Percentiles rank a stretch among this genome's conserved stretches.
These are phyloP conservation scores for Aurantiochytrium sp. DNA, from an alignment of 108 stramenopile genomes.

Conservation along the genomic window DNA sequence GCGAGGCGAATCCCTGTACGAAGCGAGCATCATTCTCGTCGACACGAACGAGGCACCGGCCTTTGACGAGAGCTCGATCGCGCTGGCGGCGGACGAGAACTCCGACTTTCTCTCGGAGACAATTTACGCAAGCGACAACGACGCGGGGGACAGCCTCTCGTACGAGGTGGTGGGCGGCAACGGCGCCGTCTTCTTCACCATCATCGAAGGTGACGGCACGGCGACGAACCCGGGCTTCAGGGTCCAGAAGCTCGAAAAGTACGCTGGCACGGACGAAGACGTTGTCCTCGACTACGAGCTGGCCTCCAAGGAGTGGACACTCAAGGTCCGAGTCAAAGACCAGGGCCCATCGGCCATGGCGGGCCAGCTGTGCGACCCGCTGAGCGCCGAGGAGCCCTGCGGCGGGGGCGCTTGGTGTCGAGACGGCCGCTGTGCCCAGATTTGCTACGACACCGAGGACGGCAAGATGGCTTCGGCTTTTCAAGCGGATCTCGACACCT, in stretches of 20 bases:
- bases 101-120: neutral
- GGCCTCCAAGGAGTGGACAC: conserved; percentile 14
- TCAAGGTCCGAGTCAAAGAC: neutral
- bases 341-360: neutral
- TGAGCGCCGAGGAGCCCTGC: neutral
- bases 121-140: neutral
- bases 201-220: neutral
- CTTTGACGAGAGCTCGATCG: neutral
- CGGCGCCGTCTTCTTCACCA: neutral
- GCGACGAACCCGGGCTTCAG: neutral
- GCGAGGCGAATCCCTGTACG: neutral
- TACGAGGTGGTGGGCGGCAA: neutral
- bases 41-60: neutral
- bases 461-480: neutral
- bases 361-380: neutral
- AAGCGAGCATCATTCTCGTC: neutral
- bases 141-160: neutral
- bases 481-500: neutral
- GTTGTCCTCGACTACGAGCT: neutral
- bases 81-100: neutral
- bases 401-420: neutral
- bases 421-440: neutral
- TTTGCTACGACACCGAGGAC: neutral
- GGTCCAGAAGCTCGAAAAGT: neutral
- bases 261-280: neutral